phyloP scores from a whole-genome alignment of 225 moss, liverwort and hornwort genomes.

The Physcomitrellopsis africana region DNA sequence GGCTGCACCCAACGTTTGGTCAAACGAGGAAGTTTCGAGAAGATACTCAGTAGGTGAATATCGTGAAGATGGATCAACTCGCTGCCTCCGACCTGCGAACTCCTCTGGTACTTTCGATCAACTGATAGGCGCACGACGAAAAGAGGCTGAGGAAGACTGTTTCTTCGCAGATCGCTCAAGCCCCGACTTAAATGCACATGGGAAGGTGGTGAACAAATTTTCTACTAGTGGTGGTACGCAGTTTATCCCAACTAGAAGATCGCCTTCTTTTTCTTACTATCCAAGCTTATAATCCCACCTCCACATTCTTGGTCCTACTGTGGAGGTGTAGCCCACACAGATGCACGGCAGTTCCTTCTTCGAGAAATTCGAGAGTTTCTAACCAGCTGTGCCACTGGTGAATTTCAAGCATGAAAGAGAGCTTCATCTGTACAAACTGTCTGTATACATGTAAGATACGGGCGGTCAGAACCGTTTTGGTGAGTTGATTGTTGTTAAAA shows the following conservation, averaged over 20 bases:
- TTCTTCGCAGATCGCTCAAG: slow-evolving; percentile 33
- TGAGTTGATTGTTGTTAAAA: no score
- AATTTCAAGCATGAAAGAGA: not conserved
- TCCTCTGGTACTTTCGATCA: slow-evolving; percentile 16
- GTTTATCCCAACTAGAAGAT: slow-evolving; percentile 23
- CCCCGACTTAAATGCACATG: slow-evolving; percentile 18
- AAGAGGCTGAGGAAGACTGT: slow-evolving; percentile 25
- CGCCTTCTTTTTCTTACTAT: not conserved
- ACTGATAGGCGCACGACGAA: not conserved
- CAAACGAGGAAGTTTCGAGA: slow-evolving; percentile 35
- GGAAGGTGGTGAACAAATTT: slow-evolving; percentile 25
- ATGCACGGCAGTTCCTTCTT: not conserved
- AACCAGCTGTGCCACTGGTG: not conserved
- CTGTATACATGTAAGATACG: no score
- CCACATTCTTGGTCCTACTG: not conserved
- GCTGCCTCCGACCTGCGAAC: slow-evolving; percentile 24
- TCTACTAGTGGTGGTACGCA: slow-evolving; percentile 20
- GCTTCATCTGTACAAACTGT: no score
- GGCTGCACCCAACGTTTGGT: not conserved
- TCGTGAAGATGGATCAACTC: slow-evolving; percentile 32
- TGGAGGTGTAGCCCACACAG: not conserved
- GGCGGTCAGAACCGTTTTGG: no score
- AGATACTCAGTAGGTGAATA: slow-evolving; percentile 40
- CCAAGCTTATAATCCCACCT: not conserved
- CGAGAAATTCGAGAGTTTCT: not conserved